Percentiles rank a stretch among this genome's conserved stretches.
These are phyloP conservation scores for Eucalyptus pauciflora DNA, from an alignment of 345 rosid species.

Conservation along the genomic window DNA sequence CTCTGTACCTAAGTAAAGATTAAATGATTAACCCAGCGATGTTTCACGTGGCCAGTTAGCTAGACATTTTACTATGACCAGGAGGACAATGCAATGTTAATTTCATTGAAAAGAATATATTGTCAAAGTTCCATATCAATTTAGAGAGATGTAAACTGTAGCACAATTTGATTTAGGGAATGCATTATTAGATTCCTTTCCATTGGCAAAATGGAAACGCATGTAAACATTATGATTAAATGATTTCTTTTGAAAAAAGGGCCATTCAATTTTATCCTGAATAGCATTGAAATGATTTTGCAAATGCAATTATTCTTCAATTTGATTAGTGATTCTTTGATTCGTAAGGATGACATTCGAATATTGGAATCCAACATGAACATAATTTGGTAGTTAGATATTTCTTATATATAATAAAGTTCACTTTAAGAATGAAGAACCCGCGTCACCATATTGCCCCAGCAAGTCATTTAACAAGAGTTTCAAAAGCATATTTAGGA, in stretches of 20 bases:
- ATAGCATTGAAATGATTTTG: not conserved
- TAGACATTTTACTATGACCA: not conserved
- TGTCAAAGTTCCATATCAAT: not conserved
- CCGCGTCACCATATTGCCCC: not conserved
- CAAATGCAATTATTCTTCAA: not conserved
- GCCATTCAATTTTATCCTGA: not conserved
- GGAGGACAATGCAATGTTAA: not conserved
- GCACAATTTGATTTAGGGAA: not conserved
- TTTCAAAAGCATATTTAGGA: not conserved
- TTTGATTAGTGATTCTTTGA: not conserved
- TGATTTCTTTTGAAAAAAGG: not conserved
- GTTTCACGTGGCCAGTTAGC: not conserved
- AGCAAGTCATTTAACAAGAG: not conserved
- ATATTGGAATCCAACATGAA: not conserved
- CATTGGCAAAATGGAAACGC: not conserved
- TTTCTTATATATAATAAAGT: not conserved
- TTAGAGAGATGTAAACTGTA: not conserved
- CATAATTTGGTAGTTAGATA: not conserved
- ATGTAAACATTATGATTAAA: not conserved
- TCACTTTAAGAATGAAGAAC: not conserved
- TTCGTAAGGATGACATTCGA: not conserved
- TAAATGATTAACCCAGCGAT: not conserved
- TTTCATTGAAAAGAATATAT: not conserved
- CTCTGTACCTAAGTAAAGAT: not conserved
- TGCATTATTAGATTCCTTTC: not conserved